phyloP scores from a whole-genome alignment of 2,329 filamentous ascomycete genomes.

The Talaromyces amestolkiae region DNA sequence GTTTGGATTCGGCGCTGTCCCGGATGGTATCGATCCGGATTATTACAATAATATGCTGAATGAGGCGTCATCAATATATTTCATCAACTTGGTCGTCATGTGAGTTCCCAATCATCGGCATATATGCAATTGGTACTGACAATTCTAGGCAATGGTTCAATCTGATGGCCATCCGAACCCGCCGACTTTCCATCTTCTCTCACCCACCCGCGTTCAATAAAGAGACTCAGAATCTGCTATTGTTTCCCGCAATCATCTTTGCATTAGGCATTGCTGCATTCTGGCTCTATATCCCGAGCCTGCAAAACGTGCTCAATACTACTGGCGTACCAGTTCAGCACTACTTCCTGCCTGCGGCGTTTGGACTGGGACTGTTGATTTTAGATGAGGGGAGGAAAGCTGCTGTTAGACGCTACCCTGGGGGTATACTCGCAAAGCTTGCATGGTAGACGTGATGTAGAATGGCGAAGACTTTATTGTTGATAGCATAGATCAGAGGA shows the following conservation, averaged over 20 bases:
- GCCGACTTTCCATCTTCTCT: slow-evolving; percentile 66
- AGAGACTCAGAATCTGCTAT: slow-evolving; percentile 63
- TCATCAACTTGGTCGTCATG: slow-evolving; percentile 78
- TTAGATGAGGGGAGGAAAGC: slow-evolving; percentile 68
- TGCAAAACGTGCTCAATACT: slow-evolving; percentile 63
- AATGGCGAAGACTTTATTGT: neutral
- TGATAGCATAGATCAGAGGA: neutral
- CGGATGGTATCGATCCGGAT: slow-evolving; percentile 52
- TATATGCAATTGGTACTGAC: neutral
- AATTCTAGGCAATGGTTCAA: slow-evolving; percentile 66
- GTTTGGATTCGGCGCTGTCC: slow-evolving; percentile 63
- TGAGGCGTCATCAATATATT: slow-evolving; percentile 71
- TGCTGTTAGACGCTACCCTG: slow-evolving; percentile 58
- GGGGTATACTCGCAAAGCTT: slow-evolving; percentile 56
- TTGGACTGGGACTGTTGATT: slow-evolving; percentile 63
- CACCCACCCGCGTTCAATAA: slow-evolving; percentile 67
- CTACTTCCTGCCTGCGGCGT: slow-evolving; percentile 73
- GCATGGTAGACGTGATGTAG: slow-evolving; percentile 55
- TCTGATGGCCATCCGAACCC: slow-evolving; percentile 66
- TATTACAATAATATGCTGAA: slow-evolving; percentile 58
- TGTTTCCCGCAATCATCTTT: slow-evolving; percentile 70
- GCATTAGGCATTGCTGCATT: slow-evolving; percentile 67
- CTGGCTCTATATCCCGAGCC: slow-evolving; percentile 62
- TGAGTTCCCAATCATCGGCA: slow-evolving; percentile 33
- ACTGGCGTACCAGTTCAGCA: slow-evolving; percentile 66